Evolutionary conservation across 352 stramenopile species (phyloP), one percentile per base, ranked within the genome.

Genomic region (Phytophthora tentaculata): DNA sequence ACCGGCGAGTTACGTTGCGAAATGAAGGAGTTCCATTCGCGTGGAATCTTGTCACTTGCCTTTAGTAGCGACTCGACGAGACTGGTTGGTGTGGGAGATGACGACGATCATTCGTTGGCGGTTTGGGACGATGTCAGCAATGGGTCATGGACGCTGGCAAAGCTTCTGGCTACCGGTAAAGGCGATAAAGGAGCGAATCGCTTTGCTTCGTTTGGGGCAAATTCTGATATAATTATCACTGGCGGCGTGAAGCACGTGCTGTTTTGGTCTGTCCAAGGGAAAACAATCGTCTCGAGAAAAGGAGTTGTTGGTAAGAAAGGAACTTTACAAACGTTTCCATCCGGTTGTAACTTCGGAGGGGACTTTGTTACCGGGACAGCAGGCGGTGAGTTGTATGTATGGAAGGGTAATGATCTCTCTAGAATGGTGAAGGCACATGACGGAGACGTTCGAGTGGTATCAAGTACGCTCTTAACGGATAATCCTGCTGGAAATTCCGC

Each of bases 31-130:
- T 86, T 88, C 41, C 88, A 97, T 55, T 37, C 81, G 3, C 84
- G 88, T 10, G 87, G 88, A 3, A 85, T 97, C 0, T 48, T 93
- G 9, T 85, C 81, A 14, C 51, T 97, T 50, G 77, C 82, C 2
- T 97, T 96, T 28, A 90, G 71, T 7, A 37, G 43, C 12, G 82
- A 90, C 64, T 65, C 80, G 12, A 88, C 79, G 3, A 74, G 78
- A 24, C 37, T 96, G 2, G 75, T 89, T n/a, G 91, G 77, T 9
- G 72, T 94, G 2, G 90, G 88, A 5, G 78, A 90, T 12, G 90
- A 96, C 37, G 87, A 94, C 50, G 86, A 97, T 55, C 90, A 96
- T 51, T 94, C 76, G 3, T 48, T 96, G 1, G 87, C 84, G 12
- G 63, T 97, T 9, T 96, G 90, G 83, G 75, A 81, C 39, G 83